Evolutionary conservation across 768 basidiomycete species (phyloP), one percentile per base, ranked within the genome.

Genomic region (Postia placenta): DNA sequence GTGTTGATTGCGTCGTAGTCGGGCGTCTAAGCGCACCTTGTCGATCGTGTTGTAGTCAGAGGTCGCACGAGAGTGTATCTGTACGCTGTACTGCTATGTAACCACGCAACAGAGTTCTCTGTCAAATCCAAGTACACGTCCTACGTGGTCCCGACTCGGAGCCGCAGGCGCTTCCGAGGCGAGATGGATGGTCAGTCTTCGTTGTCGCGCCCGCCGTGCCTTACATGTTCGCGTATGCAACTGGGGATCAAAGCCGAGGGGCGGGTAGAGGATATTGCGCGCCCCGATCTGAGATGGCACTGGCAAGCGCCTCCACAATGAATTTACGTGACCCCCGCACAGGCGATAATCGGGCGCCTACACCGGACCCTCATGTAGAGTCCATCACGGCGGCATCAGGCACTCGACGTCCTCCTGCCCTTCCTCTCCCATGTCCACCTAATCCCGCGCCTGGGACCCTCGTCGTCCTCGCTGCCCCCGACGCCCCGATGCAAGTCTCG

Each of bases 1-100:
- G 62, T 63, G 23, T 50, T 61, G 47, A 60, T 64, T 36, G 62
- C 60, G 37, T 55, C 51, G 20, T 60, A 51, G 38, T n/a, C n/a
- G n/a, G n/a, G n/a, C n/a, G n/a, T n/a, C n/a, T n/a, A n/a, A n/a
- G n/a, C n/a, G n/a, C n/a, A n/a, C n/a, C n/a, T n/a, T n/a, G n/a
- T n/a, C n/a, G n/a, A n/a, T n/a, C n/a, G n/a, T n/a, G n/a, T n/a
- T n/a, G n/a, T n/a, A n/a, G n/a, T n/a, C n/a, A n/a, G n/a, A n/a
- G n/a, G n/a, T n/a, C n/a, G n/a, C n/a, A n/a, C n/a, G n/a, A n/a
- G n/a, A n/a, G n/a, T n/a, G n/a, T n/a, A n/a, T n/a, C n/a, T n/a
- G n/a, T n/a, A n/a, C n/a, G n/a, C n/a, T n/a, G n/a, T n/a, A n/a
- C n/a, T n/a, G n/a, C n/a, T n/a, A n/a, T n/a, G n/a, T n/a, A n/a